Evolutionary conservation across 768 basidiomycete genomes (phyloP), one percentile per base, ranked within the genome.

Genomic region (Paxillus rubicundulus): DNA sequence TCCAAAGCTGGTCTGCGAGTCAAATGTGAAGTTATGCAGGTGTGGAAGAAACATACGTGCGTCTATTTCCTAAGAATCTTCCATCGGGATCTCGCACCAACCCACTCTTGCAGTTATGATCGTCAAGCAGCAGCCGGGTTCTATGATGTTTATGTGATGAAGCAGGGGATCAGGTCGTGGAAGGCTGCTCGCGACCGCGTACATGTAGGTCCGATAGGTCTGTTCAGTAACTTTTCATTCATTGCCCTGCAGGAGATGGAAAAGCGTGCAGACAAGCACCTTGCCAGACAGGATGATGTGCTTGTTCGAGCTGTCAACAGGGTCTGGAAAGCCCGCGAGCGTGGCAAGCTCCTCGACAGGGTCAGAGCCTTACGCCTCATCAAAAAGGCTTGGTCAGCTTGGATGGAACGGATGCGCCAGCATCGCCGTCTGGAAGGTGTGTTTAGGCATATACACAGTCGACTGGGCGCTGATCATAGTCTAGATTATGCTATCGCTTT

Each of bases 251-350:
- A 91, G 89, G 63, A 55, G 17, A 68, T 83, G 65, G 80, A 84
- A 60, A 73, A 62, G 49, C 80, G 80, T 27, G 87, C 82, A 10
- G 67, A 72, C 52, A 86, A 81, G 51, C 78, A 84, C 60, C 50
- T 81, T 12, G 71, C 72, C 42, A 74, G 82, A 40, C 84, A 82
- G 61, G 81, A 88, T 50, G 74, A 73, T 48, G 71, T 84, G 13
- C 73, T 87, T 18, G 53, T 87, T 28, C 77, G 78, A 41, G 86
- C 82, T 27, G 71, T 85, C 42, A 68, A 76, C 59, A 74, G 82
- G 43, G 78, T 87, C 4, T 86, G 87, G 86, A 85, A 79, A 58
- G 83, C 87, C 18, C 79, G 78, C 36, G 85, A 86, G 59, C 79
- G 83, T 9, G 84, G 83, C 28, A 72, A 68, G 45, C 72, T 83